A percentile compares a stretch with the other conserved stretches of the same genome.
Evolutionary conservation across 1,284 basidiomycete species (phyloP).

Genomic region (Heterobasidion occidentale): DNA sequence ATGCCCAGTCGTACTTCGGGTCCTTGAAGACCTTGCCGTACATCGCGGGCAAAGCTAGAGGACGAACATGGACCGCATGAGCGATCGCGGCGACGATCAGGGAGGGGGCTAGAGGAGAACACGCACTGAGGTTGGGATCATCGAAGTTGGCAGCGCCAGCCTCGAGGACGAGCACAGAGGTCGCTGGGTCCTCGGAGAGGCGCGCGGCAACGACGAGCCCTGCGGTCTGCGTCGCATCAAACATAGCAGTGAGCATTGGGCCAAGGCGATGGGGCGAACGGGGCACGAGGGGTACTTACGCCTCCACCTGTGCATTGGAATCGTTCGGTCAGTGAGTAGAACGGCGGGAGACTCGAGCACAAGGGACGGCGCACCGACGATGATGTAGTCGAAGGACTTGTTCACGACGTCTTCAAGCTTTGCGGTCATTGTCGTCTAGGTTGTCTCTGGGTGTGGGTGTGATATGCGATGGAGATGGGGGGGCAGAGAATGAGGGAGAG

Average conservation of each 20-base stretch:
- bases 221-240: constrained; percentile 3
- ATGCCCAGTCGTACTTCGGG: constrained; percentile 20
- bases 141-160: constrained; percentile 25
- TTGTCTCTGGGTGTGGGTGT: too few species aligned
- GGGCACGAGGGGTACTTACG: neutral
- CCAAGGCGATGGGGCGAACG: neutral
- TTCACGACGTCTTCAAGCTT: constrained; percentile 3
- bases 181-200: constrained; percentile 14
- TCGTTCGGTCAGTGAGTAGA: neutral
- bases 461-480: too few species aligned
- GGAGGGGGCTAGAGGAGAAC: neutral
- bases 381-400: constrained; percentile 15
- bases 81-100: neutral
- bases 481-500: too few species aligned
- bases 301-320: neutral
- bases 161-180: constrained; percentile 30
- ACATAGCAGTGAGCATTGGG: neutral
- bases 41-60: constrained; percentile 1
- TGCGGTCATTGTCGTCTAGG: neutral
- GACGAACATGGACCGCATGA: neutral
- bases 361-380: constrained; percentile 9
- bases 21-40: constrained; percentile 11
- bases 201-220: constrained; percentile 17
- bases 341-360: neutral
- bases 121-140: constrained; percentile 20